A percentile compares a stretch with the other conserved stretches of the same genome.
Evolutionary conservation across 352 stramenopile species (phyloP).

Genomic region (Globisporangium echinulatum): DNA sequence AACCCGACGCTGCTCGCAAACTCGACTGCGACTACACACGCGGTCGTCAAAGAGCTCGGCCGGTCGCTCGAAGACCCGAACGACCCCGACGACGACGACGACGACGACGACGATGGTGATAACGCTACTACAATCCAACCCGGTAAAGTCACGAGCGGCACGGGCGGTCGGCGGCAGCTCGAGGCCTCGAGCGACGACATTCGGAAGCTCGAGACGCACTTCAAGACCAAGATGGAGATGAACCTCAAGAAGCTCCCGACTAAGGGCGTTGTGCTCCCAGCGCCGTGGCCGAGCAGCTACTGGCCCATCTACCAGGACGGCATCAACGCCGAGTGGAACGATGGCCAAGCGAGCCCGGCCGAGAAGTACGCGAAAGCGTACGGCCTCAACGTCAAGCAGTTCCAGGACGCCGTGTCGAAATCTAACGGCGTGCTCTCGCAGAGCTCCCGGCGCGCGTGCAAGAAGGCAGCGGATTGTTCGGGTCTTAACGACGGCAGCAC

Average conservation of each 20-base stretch:
- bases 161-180: neutral
- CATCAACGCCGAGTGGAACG: constrained; percentile 17
- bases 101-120: constrained; percentile 5
- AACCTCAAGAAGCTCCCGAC: constrained; percentile 7
- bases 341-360: constrained; percentile 4
- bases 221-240: constrained; percentile 20
- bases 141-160: constrained; percentile 1
- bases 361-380: constrained; percentile 24
- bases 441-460: constrained; percentile 7
- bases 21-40: neutral
- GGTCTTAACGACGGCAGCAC: constrained; percentile 16
- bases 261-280: constrained; percentile 1
- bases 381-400: constrained; percentile 19
- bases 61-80: constrained; percentile 5
- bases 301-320: constrained; percentile 53
- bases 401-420: constrained; percentile 18
- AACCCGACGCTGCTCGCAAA: constrained; percentile 7
- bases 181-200: constrained; percentile 7
- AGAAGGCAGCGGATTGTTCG: constrained; percentile 6
- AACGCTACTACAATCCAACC: neutral
- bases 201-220: constrained; percentile 7
- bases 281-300: constrained; percentile 43
- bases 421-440: constrained; percentile 15
- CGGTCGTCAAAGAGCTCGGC: neutral
- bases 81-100: constrained; percentile 7